Evolutionary conservation across 1,284 basidiomycete genomes (phyloP).

Genomic region (Grifola frondosa): DNA sequence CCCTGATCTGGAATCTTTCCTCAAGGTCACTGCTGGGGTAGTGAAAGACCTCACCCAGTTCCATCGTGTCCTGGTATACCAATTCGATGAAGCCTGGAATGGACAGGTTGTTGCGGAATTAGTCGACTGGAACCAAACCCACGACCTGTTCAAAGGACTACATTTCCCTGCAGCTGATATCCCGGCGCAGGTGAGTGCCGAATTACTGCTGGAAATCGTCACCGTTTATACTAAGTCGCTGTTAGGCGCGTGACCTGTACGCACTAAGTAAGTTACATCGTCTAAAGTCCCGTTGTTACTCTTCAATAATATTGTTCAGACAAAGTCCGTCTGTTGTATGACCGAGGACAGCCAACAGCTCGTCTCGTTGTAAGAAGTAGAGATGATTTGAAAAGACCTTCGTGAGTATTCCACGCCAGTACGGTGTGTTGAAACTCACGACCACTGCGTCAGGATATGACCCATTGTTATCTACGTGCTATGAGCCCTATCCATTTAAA

Average conservation of each 20-base stretch:
- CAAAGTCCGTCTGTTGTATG: constrained; percentile 82
- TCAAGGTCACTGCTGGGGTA: constrained; percentile 79
- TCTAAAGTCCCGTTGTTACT: background rate
- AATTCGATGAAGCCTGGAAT: constrained; percentile 75
- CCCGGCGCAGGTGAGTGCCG: constrained; percentile 48
- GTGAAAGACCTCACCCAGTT: constrained; percentile 84
- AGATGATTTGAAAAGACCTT: constrained; percentile 74
- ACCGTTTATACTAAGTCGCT: background rate
- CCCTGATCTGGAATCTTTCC: constrained; percentile 67
- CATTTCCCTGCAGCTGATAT: constrained; percentile 68
- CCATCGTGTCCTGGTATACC: constrained; percentile 87
- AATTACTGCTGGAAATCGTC: background rate
- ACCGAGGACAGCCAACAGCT: constrained; percentile 76
- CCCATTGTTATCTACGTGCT: constrained; percentile 81
- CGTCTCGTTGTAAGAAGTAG: constrained; percentile 69
- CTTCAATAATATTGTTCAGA: constrained; percentile 40
- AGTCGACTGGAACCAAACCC: constrained; percentile 80
- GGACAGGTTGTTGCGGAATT: constrained; percentile 83
- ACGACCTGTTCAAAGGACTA: constrained; percentile 76
- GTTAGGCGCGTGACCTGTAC: constrained; percentile 30
- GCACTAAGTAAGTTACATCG: constrained; percentile 27
- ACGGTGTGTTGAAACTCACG: constrained; percentile 1
- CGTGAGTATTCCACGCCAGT: constrained; percentile 39
- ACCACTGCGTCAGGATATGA: constrained; percentile 63
- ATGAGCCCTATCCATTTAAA: constrained; percentile 91